Evolutionary conservation across 495 filamentous ascomycete genomes (phyloP), one percentile per base, ranked within the genome.

Genomic region (Chaetomium tenue): DNA sequence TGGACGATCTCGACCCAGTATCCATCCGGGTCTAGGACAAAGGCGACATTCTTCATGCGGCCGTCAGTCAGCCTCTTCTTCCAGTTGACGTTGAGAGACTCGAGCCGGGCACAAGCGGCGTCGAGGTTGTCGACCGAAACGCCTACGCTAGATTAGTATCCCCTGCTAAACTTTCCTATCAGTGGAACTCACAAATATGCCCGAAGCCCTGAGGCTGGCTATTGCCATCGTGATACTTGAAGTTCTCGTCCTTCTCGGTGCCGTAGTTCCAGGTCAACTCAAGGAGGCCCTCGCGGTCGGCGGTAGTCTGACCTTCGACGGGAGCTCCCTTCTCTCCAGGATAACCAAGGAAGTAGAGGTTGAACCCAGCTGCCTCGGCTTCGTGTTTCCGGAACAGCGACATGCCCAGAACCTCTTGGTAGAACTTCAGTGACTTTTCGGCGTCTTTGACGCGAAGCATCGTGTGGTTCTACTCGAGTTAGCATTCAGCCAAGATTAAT

Each of bases 221-320:
- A 74, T 98, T 98, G 12, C 94, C 94, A 68, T 95, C 87, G 72
- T 98, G 94, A 72, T 98, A 98, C 50, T 87, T 87, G 70, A 92
- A 91, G 53, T 82, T 79, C 61, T 87, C 82, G 68, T 97, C 86
- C 71, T 91, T 93, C 82, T 98, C 94, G 3, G 94, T 97, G 48
- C 94, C 94, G 67, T 96, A 94, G 73, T 98, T 97, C 91, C 91
- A 97, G 23, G 93, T 97, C 68, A 98, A 71, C 78, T 97, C 93
- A 13, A 97, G 78, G 58, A 97, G 72, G 2, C 93, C 93, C 72
- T 97, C 93, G 57, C 86, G 83, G 47, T 85, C 84, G 3, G 89
- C 85, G 4, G 86, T 82, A 71, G 50, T 83, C 26, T 78, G 71
- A 28, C 77, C 74, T 44, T 77, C 72, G 44, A 76, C 78, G 37